Percentiles rank a stretch among this genome's conserved stretches.
These are phyloP conservation scores for Aspergillus arachidicola DNA, from an alignment of 2,329 filamentous ascomycete species.

Conservation along the genomic window DNA sequence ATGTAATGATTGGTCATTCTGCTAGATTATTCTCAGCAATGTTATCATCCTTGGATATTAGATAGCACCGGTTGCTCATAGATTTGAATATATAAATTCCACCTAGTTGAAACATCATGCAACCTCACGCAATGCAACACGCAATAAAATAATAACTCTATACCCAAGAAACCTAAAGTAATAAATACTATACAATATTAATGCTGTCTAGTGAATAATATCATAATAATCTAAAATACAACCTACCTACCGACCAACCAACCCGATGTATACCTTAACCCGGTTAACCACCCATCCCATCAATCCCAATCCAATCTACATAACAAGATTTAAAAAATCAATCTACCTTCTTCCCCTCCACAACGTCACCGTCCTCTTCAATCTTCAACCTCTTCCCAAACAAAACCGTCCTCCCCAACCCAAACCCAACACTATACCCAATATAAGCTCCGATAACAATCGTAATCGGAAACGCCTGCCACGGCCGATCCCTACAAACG, in stretches of 20 bases:
- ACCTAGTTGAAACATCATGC: not conserved
- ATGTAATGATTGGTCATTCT: constrained; percentile 1
- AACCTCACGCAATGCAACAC: not conserved
- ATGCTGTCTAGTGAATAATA: not conserved
- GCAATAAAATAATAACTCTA: not conserved
- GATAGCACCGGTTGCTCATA: constrained; percentile 1
- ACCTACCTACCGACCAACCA: not conserved
- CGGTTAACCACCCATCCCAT: not conserved
- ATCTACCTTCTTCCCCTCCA: constrained; percentile 12
- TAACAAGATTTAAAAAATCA: not conserved
- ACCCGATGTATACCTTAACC: not conserved
- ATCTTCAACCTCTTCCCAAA: constrained; percentile 42
- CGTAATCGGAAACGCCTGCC: constrained; percentile 97
- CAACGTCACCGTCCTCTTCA: constrained; percentile 7
- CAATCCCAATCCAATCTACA: not conserved
- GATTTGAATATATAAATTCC: not conserved
- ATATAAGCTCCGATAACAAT: constrained; percentile 80
- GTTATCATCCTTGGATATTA: not conserved
- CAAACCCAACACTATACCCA: constrained; percentile 69
- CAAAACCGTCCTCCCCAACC: constrained; percentile 20
- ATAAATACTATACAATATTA: not conserved
- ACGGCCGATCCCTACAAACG: constrained; percentile 74
- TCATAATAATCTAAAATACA: not conserved
- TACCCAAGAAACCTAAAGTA: not conserved
- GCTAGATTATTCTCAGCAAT: not conserved